Evolutionary conservation across 129 eudicot species (phyloP), one percentile per base, ranked within the genome.

Genomic region (Apium graveolens): DNA sequence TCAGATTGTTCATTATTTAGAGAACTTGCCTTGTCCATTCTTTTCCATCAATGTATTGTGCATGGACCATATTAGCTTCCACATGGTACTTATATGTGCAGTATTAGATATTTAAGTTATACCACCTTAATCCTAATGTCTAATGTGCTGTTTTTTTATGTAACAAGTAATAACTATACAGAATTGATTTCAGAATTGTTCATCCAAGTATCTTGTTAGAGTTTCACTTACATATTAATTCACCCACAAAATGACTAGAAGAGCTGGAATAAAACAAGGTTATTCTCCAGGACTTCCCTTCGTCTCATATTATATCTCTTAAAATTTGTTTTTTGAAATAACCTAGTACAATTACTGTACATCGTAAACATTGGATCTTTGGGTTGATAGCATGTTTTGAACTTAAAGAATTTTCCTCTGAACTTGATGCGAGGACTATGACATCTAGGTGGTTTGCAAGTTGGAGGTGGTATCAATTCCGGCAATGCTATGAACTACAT

Each of bases 381-480:
- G 75, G 78, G 78, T 63, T 86, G 83, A 78, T 86, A 75, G 75
- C 75, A 83, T 73, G 46, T 37, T 44, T 76, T 44, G 63, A 72
- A 76, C 80, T 80, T 80, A 88, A 77, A 86, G 87, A 86, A 78
- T 79, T 84, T 87, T 86, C 86, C 80, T 78, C 82, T 89, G 80
- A 84, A 91, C 86, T 83, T 87, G 72, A 83, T 81, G 83, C 75
- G 73, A 75, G 86, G 83, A 80, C 85, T 87, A 71, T 85, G 79
- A 83, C 82, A 83, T 85, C 78, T 84, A 95, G 98, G 98, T 91
- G 98, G 98, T 80, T 80, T 95, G 94, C 98, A 95, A 86, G 85
- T 95, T 78, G 98, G 98, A 76, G 98, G 98, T 81, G 98, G 98
- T 76, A 90, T 95, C 78, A 91, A 86, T 86, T 73, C 93, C 44